Evolutionary conservation across 2,329 filamentous ascomycete species (phyloP), one percentile per base, ranked within the genome.

Genomic region (Aquanectria penicillioides): DNA sequence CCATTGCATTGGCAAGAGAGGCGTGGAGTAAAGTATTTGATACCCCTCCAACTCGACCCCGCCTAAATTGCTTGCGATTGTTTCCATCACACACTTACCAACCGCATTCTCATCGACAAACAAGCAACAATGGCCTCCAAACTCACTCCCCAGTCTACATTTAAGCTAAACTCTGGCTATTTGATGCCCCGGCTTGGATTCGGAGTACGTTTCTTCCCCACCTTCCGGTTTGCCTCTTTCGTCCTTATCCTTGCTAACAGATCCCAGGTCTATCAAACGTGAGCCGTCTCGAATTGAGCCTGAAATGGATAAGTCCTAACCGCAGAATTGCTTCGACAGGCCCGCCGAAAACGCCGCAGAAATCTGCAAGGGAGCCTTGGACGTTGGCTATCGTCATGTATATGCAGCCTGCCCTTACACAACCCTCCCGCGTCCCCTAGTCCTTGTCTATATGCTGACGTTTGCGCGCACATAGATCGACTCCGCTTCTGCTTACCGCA

Each of bases 131-230:
- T 86, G 83, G 72, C 82, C 3, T 68, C 79, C 26, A 73, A 73
- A 47, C 75, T 84, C 56, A 79, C 65, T 10, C 71, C 85, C 57
- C 70, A 78, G 40, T 84, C 82, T 6, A 79, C 77, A 13, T 64
- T 80, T 67, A 86, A 83, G 76, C 78, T 86, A 55, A 82, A 80
- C 67, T 86, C 81, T 69, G 84, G 84, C 65, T 77, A 83, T 60
- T 78, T 82, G 49, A 77, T 86, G 3, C 84, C 84, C 1, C 73
- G 75, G 8, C 72, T 86, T 17, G 84, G 84, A 40, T 86, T 81
- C 59, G 84, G 84, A 48, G 83, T 86, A 75, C 66, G 82, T 75
- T 13, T 10, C 18, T 22, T 12, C 15, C 43, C 34, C 44, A 31
- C 29, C 23, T 11, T 33, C 10, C 37, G 20, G 34, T 10, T 40